phyloP scores from a whole-genome alignment of 1,139 yeast genomes.

The Casaregolazyma suthepensis region DNA sequence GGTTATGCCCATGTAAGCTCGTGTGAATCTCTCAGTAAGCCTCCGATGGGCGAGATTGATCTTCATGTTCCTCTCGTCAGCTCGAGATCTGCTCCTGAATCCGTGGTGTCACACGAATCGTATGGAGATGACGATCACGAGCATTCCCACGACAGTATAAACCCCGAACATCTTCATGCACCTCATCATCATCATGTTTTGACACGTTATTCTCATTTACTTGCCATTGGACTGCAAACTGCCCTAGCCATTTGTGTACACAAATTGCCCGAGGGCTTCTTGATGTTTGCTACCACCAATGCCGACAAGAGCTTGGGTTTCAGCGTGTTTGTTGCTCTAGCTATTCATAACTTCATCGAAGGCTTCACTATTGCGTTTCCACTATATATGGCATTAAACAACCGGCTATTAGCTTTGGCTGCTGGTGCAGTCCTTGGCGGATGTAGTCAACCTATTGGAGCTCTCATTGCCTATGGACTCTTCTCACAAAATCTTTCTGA shows the following conservation, averaged over 20 bases:
- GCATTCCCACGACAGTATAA: slow-evolving; percentile 5
- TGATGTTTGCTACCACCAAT: slow-evolving; percentile 72
- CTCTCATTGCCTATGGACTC: slow-evolving; percentile 59
- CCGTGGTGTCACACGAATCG: not conserved
- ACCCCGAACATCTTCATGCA: slow-evolving; percentile 1
- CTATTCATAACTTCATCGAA: slow-evolving; percentile 89
- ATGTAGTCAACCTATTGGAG: slow-evolving; percentile 85
- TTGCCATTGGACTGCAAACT: slow-evolving; percentile 86
- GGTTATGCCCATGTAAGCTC: slow-evolving; percentile 35
- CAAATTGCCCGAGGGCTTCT: slow-evolving; percentile 91
- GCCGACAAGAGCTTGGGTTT: slow-evolving; percentile 71
- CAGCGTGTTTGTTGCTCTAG: slow-evolving; percentile 73
- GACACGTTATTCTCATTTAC: slow-evolving; percentile 67
- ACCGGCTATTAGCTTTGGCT: slow-evolving; percentile 57
- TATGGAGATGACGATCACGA: slow-evolving; percentile 8
- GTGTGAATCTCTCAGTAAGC: slow-evolving; percentile 12
- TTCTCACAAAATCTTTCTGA: slow-evolving; percentile 40
- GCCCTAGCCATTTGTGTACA: slow-evolving; percentile 82
- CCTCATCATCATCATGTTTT: slow-evolving; percentile 43
- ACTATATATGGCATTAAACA: slow-evolving; percentile 61
- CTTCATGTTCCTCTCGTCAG: slow-evolving; percentile 7
- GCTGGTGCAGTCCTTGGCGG: slow-evolving; percentile 73
- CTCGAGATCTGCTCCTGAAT: slow-evolving; percentile 5
- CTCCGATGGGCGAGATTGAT: slow-evolving; percentile 5
- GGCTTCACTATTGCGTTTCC: slow-evolving; percentile 95